phyloP scores from a whole-genome alignment of 2,329 filamentous ascomycete genomes.

The Fusarium sp. region DNA sequence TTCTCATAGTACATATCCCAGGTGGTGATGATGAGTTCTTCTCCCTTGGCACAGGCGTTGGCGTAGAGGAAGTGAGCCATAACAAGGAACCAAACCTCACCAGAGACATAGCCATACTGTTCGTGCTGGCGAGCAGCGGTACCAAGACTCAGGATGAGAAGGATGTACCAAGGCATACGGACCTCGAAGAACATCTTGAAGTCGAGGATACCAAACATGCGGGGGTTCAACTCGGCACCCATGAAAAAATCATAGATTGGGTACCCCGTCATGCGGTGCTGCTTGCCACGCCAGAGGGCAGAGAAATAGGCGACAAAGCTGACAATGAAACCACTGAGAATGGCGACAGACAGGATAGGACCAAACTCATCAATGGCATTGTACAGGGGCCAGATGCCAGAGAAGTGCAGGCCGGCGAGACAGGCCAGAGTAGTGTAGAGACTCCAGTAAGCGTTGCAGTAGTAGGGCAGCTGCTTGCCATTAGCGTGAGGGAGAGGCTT shows the following conservation, averaged over 20 bases:
- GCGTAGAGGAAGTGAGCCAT: constrained; percentile 94
- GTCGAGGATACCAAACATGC: constrained; percentile 88
- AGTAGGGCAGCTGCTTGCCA: constrained; percentile 91
- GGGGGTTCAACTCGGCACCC: constrained; percentile 90
- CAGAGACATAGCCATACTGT: constrained; percentile 85
- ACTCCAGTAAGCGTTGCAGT: constrained; percentile 90
- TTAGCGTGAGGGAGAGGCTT: constrained; percentile 87
- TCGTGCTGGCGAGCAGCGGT: constrained; percentile 88
- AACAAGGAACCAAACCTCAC: constrained; percentile 86
- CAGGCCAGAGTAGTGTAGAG: constrained; percentile 89
- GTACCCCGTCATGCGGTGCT: constrained; percentile 93
- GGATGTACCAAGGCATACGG: constrained; percentile 91
- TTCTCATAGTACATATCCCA: constrained; percentile 99
- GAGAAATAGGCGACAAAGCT: constrained; percentile 89
- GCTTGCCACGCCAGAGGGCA: constrained; percentile 81
- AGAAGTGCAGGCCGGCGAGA: constrained; percentile 81
- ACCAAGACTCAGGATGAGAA: constrained; percentile 83
- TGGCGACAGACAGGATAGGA: constrained; percentile 91
- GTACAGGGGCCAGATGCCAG: constrained; percentile 89
- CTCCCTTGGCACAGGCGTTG: constrained; percentile 92
- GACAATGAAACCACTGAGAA: constrained; percentile 89
- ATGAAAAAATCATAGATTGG: constrained; percentile 94
- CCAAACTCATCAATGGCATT: constrained; percentile 97
- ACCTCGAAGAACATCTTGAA: constrained; percentile 99
- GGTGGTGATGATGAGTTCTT: constrained; percentile 90